Conservation (phyloP, 768 basidiomycete species). For the Amyloporia xantha region DNA sequence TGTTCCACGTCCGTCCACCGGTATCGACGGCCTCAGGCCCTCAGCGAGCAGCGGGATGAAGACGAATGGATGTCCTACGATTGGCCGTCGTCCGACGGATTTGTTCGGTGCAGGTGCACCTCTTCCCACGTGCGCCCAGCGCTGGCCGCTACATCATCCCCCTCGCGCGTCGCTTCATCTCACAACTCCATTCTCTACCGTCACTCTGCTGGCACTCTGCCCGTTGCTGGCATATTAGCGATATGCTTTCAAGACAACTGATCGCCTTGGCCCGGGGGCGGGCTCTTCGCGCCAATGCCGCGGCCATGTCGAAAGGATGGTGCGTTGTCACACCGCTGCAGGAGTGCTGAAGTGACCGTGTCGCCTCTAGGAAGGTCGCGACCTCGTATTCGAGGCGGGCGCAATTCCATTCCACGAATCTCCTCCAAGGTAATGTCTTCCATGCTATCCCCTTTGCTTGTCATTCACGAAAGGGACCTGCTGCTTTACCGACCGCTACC, state of each 20-base stretch:
- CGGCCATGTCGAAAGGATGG: conserved; percentile 42
- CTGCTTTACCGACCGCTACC: not conserved
- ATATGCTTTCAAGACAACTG: conserved; percentile 68
- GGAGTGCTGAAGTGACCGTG: conserved; percentile 12
- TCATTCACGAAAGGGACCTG: not conserved
- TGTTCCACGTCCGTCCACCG: too few species aligned
- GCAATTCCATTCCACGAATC: conserved; percentile 63
- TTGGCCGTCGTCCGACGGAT: conserved; percentile 1
- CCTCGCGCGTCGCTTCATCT: not conserved
- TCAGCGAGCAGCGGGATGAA: not conserved
- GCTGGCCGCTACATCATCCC: not conserved
- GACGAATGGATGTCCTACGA: not conserved
- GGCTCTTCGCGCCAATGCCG: conserved; percentile 33
- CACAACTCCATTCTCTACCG: not conserved
- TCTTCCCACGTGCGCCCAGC: not conserved
- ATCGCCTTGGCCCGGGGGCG: conserved; percentile 59
- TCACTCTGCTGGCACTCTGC: not conserved
- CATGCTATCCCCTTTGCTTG: too few species aligned
- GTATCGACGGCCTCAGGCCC: too few species aligned
- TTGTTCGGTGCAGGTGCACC: not conserved
- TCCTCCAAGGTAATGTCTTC: conserved; percentile 68
- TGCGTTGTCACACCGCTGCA: conserved; percentile 22
- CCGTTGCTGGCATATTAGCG: not conserved
- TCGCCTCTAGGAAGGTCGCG: conserved; percentile 38
- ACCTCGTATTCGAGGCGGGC: conserved; percentile 43